Conservation (phyloP, 1,139 yeast species). For the Yamadazyma trypodendri region DNA sequence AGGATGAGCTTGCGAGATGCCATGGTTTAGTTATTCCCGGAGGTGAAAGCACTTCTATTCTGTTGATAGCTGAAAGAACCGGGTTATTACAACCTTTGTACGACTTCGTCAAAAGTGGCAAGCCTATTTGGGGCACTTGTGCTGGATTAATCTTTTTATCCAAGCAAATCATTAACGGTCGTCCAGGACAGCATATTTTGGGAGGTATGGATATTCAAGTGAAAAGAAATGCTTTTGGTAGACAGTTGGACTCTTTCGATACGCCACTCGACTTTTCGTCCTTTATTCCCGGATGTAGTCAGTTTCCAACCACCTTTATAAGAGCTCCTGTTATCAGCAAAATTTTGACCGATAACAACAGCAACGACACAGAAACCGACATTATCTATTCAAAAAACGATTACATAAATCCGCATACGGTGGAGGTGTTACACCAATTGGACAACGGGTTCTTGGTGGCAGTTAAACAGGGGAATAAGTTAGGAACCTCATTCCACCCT, state of each 20-base stretch:
- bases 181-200: constrained; percentile 56
- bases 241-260: constrained; percentile 71
- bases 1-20: constrained; percentile 48
- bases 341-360: constrained; percentile 17
- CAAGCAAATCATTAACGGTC: constrained; percentile 53
- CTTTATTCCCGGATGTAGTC: constrained; percentile 40
- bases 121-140: constrained; percentile 83
- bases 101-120: constrained; percentile 48
- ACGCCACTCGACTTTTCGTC: constrained; percentile 46
- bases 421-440: constrained; percentile 44
- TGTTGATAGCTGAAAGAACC: constrained; percentile 68
- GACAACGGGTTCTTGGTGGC: constrained; percentile 58
- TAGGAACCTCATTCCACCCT: constrained; percentile 84
- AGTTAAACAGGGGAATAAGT: constrained; percentile 62
- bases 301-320: constrained; percentile 66
- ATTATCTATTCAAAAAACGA: constrained; percentile 26
- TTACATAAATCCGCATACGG: constrained; percentile 29
- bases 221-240: constrained; percentile 73
- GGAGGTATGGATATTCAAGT: constrained; percentile 70
- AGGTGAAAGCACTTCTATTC: constrained; percentile 80
- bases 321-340: constrained; percentile 72
- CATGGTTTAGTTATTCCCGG: constrained; percentile 73
- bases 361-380: constrained; percentile 13
- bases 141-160: constrained; percentile 78
- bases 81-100: constrained; percentile 56